Evolutionary conservation across 2,329 filamentous ascomycete genomes (phyloP), one percentile per base, ranked within the genome.

Genomic region (Aspergillus floridensis): DNA sequence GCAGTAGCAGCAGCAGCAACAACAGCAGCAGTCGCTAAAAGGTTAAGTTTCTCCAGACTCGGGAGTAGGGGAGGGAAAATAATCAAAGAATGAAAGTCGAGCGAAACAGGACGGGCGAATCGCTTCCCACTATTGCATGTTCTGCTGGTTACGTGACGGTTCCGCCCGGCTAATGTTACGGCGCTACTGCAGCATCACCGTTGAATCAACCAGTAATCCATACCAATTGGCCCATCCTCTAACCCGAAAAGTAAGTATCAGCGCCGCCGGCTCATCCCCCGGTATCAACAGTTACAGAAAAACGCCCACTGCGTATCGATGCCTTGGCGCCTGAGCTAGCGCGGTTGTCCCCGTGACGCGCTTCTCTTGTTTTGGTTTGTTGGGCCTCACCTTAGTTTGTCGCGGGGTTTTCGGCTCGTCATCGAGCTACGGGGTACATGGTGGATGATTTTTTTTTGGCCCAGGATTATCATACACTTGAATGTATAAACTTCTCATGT

Each of bases 41-140:
- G 38, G 38, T 44, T 44, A 44, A n/a, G 16, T 44, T 44, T 44
- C 16, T 44, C 38, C 19, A 14, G 32, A n/a, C 14, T 44, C 16
- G 11, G 32, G 32, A 62, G 60, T 59, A 60, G 59, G 61, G 58
- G 60, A 62, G 62, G 38, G 60, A 61, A 63, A 63, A 65, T 63
- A 63, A 60, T 59, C 53, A 35, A 35, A 46, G 55, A 65, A 62
- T 64, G 32, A 31, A 57, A 49, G 32, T 35, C 12, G 32, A 54
- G 57, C 38, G 44, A 62, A 57, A 26, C 47, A 29, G 62, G 60
- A 58, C 32, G 61, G 59, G 59, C 51, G 52, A 57, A 58, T 58
- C 53, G 12, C n/a, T 31, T 47, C 52, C 53, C 53, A 55, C 44
- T 44, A 22, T 35, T 26, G 41, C 41, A 29, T 35, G 14, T 16